Conservation (phyloP, 1,284 basidiomycete species). For the Sanghuangporus baumii region DNA sequence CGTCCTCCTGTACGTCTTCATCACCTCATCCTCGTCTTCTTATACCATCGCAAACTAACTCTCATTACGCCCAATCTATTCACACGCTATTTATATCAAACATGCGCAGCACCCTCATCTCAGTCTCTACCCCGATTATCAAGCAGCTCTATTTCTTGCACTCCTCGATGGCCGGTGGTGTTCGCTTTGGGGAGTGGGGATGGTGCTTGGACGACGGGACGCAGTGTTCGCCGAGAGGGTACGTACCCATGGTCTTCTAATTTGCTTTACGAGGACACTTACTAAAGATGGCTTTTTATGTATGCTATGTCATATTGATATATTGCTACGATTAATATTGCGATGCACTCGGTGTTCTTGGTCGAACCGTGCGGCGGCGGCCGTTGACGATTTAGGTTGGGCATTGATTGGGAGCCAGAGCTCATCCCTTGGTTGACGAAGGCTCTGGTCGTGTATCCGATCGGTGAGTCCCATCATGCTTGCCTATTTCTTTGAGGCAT, state of each 20-base stretch:
- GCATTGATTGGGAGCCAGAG: conserved; percentile 24
- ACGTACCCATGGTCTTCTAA: neutral
- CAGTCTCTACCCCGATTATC: conserved; percentile 28
- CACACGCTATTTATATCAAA: neutral
- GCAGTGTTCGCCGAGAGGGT: conserved; percentile 24
- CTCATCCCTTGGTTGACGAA: conserved; percentile 23
- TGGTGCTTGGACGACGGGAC: conserved; percentile 23
- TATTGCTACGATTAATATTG: neutral
- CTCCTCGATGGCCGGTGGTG: conserved; percentile 22
- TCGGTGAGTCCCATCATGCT: conserved; percentile 21
- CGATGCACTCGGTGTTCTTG: neutral
- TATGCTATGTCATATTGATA: neutral
- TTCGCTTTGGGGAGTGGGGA: conserved; percentile 27
- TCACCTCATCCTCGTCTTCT: neutral
- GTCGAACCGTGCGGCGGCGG: neutral
- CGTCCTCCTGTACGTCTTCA: conserved; percentile 24
- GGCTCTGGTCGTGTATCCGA: conserved; percentile 26
- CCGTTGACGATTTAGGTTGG: conserved; percentile 19
- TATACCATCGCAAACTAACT: neutral
- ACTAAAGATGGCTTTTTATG: neutral
- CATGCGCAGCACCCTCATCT: conserved; percentile 25
- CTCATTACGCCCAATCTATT: neutral
- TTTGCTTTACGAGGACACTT: neutral
- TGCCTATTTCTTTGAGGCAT: neutral
- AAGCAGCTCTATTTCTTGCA: conserved; percentile 27